Evolutionary conservation across 225 moss, liverwort and hornwort species (phyloP), one percentile per base, ranked within the genome.

Genomic region (Rhytidiadelphus loreus): DNA sequence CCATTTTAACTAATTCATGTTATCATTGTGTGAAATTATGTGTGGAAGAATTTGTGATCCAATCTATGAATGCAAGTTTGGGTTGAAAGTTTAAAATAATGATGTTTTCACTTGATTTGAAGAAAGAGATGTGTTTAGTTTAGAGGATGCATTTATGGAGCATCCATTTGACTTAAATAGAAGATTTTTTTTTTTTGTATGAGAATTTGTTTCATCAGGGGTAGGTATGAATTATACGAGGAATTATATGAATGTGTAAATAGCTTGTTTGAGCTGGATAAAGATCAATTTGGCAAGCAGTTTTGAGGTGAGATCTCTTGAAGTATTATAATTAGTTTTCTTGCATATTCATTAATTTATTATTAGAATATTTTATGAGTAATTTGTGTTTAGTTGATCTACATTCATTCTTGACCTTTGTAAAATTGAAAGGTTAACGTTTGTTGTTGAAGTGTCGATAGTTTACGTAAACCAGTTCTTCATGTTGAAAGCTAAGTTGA

Each of bases 361-460:
- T 64, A 9, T 3, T 37, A 37, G 6, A 3, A 35, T 35, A 37
- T 37, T 9, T 35, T 20, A 37, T 22, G 0, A 11, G 37, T 37
- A 7, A 22, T 66, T 1, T 21, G 21, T n/a, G 1, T n/a, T 37
- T 2, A n/a, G 3, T n/a, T 66, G 21, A 66, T 66, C 7, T 37
- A 66, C 2, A n/a, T 66, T 66, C 20, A 37, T 4, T 66, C 3
- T 0, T 16, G 2, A 3, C n/a, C 11, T 66, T 63, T n/a, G 4
- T 37, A 37, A 66, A 66, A n/a, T n/a, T 6, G 0, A 2, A 66
- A 66, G 37, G 11, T 21, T n/a, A 21, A 37, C 21, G 11, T 37
- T 1, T 37, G 1, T 9, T 0, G 1, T 11, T 65, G 11, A 10
- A 65, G 2, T 5, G 11, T 9, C 3, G 0, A 66, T 12, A n/a